Evolutionary conservation across 345 rosid genomes (phyloP), one percentile per base, ranked within the genome.

Genomic region (Hypericum androsaemum): DNA sequence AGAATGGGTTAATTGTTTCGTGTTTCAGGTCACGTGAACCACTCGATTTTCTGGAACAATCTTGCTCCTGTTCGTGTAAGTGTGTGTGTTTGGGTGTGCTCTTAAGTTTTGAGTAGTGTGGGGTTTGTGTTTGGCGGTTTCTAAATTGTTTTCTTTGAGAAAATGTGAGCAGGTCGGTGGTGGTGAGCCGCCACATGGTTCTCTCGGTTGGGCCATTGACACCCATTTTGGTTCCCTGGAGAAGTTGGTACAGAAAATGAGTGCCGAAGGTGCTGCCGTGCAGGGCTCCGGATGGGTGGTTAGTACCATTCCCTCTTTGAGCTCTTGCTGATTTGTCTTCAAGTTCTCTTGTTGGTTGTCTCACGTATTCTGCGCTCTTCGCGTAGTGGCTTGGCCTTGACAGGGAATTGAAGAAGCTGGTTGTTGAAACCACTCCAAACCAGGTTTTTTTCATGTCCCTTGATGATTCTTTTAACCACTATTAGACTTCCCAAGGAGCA

Each of bases 281-380:
- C 98, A 92, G 74, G 98, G 98, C 47, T 92, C 96, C 8, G 98
- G 98, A 69, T 92, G 98, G 98, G 95, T 92, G 95, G 96, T 88
- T 59, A 62, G 94, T 62, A 47, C 1, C 67, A 66, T 6, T 41
- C 39, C 12, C 22, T 52, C 50, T 9, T 37, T 37, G 12, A 7
- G 12, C n/a, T 42, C 9, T 15, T 43, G 3, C 4, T 22, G 16
- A 14, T 41, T 55, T 12, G 39, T 6, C 37, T 47, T 51, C 8
- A 54, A 47, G 32, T 16, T 45, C 42, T 9, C 15, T 15, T 58
- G 7, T 4, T 22, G 32, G 32, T 1, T 22, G 32, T 22, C 32
- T 22, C 32, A 22, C 4, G 32, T 22, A 1, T 1, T 22, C 1
- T 4, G 32, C 4, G 2, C 32, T 22, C 32, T 22, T 22, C 4